Evolutionary conservation across 257 asterid species (phyloP), one percentile per base, ranked within the genome.

Genomic region (Echites panduratus): DNA sequence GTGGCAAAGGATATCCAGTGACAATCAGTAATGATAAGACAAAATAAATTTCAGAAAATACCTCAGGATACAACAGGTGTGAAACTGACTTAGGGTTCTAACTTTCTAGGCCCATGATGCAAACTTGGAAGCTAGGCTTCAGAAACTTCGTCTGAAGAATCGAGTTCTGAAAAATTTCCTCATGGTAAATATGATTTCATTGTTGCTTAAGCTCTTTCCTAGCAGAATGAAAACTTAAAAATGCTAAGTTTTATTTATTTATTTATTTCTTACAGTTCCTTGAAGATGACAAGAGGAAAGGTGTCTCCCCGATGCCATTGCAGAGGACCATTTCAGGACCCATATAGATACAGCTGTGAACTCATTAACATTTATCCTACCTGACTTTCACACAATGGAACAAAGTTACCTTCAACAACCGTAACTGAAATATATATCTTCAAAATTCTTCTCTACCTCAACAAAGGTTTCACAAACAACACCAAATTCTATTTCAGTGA

Each of bases 311-410:
- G 24, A 35, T 78, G 52, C 76, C 76, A 72, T 40, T 70, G 68
- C 76, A 68, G 70, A 76, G 84, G 74, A 61, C 83, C 58, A 74
- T 74, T 41, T 77, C 82, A 74, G 78, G 82, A 66, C 82, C 80
- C 11, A 24, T 70, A 49, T 41, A 58, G 73, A 70, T 73, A 54
- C 71, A 32, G 63, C 27, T 62, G 26, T 14, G 24, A 29, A 32
- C 22, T 41, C 41, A 62, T 9, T n/a, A n/a, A n/a, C 61, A 54
- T n/a, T 54, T n/a, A 27, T 7, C 9, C 43, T 24, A 62, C 44
- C n/a, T 20, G 13, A 14, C 47, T 63, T 35, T 9, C 43, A 62
- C 1, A 1, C 68, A 24, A 14, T 35, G n/a, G 41, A 61, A 29
- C 66, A 43, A 32, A 7, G 7, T 35, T 63, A 7, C 10, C 68